A percentile compares a stretch with the other conserved stretches of the same genome.
Conservation (phyloP, 2,329 filamentous ascomycete genomes). For the Colletotrichum simmondsii region DNA sequence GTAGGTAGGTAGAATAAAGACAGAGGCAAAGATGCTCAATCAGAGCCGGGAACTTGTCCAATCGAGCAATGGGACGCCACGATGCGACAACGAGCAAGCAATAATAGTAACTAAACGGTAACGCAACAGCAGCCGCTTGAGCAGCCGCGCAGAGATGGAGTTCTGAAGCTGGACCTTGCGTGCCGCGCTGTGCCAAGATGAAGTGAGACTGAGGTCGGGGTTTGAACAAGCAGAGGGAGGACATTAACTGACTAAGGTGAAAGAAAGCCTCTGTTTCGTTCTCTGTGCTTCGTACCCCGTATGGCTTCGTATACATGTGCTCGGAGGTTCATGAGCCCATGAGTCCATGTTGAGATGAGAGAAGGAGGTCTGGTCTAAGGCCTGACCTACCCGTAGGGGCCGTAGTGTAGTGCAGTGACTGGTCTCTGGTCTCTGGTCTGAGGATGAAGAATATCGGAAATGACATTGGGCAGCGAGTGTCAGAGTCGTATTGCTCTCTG, state of each 20-base stretch:
- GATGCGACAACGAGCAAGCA: background rate
- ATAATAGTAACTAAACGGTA: background rate
- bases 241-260: background rate
- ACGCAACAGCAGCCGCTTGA: background rate
- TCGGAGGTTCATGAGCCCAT: background rate
- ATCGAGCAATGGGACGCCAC: background rate
- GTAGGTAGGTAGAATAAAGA: too few relatives aligned
- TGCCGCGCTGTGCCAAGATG: background rate
- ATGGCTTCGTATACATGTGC: background rate
- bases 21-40: too few relatives aligned
- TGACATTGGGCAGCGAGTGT: background rate
- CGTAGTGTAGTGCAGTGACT: too few relatives aligned
- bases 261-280: too few relatives aligned
- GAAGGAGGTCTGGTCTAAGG: background rate
- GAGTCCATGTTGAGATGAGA: background rate
- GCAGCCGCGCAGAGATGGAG: background rate
- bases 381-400: too few relatives aligned
- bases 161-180: background rate
- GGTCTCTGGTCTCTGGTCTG: background rate
- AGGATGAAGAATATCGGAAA: background rate
- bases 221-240: background rate
- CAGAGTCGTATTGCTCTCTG: background rate
- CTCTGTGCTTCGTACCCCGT: background rate
- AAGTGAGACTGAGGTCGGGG: slow-evolving; percentile 4
- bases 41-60: background rate